phyloP scores from a whole-genome alignment of 495 filamentous ascomycete genomes.

The Penicillium paradoxum region DNA sequence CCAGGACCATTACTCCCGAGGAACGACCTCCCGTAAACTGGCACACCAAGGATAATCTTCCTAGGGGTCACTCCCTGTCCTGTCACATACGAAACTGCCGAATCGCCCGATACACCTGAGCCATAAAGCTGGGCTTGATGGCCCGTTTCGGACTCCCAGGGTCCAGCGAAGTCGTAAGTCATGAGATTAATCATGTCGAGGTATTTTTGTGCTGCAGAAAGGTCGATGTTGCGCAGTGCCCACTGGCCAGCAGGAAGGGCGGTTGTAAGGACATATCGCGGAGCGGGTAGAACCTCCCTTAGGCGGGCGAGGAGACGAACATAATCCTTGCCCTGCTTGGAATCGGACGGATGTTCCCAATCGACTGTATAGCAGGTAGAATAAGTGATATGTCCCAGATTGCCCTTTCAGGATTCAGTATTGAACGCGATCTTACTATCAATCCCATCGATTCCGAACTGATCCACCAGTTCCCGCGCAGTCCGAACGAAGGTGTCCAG shows the following conservation, averaged over 20 bases:
- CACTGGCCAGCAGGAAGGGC: conserved; percentile 74
- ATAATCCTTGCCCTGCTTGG: conserved; percentile 67
- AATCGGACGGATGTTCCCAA: conserved; percentile 79
- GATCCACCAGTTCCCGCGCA: conserved; percentile 65
- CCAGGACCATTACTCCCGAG: conserved; percentile 59
- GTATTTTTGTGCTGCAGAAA: conserved; percentile 56
- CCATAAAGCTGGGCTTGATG: conserved; percentile 79
- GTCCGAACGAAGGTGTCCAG: conserved; percentile 69
- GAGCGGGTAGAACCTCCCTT: conserved; percentile 66
- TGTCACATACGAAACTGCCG: conserved; percentile 61
- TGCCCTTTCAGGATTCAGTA: neutral
- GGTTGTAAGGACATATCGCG: conserved; percentile 70
- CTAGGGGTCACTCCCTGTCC: conserved; percentile 60
- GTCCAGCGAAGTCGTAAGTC: conserved; percentile 83
- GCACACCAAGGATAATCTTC: conserved; percentile 78
- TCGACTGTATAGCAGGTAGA: conserved; percentile 56
- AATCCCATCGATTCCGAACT: conserved; percentile 77
- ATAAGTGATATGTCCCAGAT: neutral
- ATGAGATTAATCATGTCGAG: conserved; percentile 80
- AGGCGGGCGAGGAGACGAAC: conserved; percentile 63
- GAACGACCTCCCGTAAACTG: conserved; percentile 78
- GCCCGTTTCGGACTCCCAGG: conserved; percentile 64
- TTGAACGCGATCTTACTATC: conserved; percentile 55
- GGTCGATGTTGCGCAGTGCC: conserved; percentile 71
- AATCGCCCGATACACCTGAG: conserved; percentile 59